Evolutionary conservation across 2,329 filamentous ascomycete species (phyloP).

Genomic region (Ophiostoma quercus): DNA sequence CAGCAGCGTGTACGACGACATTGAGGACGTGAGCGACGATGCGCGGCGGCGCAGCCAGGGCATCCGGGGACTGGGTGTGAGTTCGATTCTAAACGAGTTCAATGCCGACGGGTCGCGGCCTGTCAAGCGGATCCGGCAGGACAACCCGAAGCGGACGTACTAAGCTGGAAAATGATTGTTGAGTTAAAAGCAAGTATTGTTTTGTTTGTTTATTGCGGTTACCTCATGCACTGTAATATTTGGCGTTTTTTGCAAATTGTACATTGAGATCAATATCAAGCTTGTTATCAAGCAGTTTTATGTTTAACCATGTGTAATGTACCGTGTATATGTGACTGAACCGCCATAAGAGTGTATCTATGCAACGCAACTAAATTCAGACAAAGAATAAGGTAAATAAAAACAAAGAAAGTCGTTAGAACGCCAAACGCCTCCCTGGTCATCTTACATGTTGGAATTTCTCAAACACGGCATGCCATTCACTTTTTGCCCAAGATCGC

Average conservation of each 20-base stretch:
- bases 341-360: neutral
- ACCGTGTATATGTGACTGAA: neutral
- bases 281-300: neutral
- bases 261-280: neutral
- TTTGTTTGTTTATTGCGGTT: neutral
- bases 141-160: neutral
- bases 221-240: neutral
- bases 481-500: neutral
- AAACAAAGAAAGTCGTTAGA: neutral
- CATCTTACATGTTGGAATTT: neutral
- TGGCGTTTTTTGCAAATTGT: neutral
- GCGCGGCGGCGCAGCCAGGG: neutral
- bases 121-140: constrained; percentile 16
- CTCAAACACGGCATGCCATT: neutral
- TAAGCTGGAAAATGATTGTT: neutral
- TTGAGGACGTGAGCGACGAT: constrained; percentile 22
- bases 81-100: neutral
- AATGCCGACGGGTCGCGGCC: constrained; percentile 8
- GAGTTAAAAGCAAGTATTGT: neutral
- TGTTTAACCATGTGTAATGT: neutral
- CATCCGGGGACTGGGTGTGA: neutral
- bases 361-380: neutral
- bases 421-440: neutral
- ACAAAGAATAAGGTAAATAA: neutral
- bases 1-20: constrained; percentile 19